Conservation (phyloP, 129 eudicot species). For the Artemisia tridentata region DNA sequence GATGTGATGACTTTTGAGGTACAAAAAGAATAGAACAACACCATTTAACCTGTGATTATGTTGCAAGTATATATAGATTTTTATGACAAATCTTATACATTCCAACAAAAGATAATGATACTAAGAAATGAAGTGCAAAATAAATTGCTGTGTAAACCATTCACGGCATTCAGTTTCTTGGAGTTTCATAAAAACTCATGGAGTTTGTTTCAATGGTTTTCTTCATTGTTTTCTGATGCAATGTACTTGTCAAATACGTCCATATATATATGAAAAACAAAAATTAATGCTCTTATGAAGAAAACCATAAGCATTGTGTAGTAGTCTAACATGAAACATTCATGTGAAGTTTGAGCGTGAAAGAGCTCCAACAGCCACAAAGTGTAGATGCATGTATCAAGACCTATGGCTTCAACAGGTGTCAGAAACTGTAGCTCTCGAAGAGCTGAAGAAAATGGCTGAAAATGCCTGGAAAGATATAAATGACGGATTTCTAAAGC, state of each 20-base stretch:
- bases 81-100: background rate
- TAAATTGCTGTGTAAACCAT: background rate
- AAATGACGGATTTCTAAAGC: background rate
- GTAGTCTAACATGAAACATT: background rate
- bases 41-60: too few species aligned
- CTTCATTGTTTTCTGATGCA: too few species aligned
- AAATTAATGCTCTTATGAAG: too few species aligned
- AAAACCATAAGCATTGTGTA: background rate
- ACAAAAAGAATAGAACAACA: too few species aligned
- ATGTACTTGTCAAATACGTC: too few species aligned
- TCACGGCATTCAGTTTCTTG: background rate
- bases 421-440: background rate
- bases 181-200: too few species aligned
- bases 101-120: background rate
- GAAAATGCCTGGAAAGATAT: background rate
- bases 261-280: too few species aligned
- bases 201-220: too few species aligned
- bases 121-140: background rate
- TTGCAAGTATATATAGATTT: background rate
- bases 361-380: background rate
- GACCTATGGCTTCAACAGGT: background rate
- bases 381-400: slow-evolving; percentile 1
- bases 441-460: background rate
- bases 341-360: background rate
- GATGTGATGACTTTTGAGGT: too few species aligned